Evolutionary conservation across 2,329 filamentous ascomycete genomes (phyloP).

Genomic region (Cadophora sp.): DNA sequence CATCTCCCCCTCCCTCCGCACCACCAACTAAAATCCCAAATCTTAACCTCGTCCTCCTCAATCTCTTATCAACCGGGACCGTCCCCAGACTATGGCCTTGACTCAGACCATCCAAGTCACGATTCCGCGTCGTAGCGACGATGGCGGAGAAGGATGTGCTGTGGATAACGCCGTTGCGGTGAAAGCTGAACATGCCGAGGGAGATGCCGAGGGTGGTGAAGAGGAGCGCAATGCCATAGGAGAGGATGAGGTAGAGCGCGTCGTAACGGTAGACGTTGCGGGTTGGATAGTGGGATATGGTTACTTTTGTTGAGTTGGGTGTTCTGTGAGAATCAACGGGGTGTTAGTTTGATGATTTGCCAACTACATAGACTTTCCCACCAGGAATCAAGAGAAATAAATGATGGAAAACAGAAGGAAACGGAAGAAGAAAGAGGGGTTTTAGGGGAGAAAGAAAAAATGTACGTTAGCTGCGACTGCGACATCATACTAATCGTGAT

Average conservation of each 20-base stretch:
- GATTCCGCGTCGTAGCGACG: conserved; percentile 29
- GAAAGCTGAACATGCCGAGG: conserved; percentile 24
- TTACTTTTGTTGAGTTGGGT: conserved; percentile 11
- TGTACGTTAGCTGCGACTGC: background rate
- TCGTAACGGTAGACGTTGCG: conserved; percentile 26
- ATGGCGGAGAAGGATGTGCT: conserved; percentile 33
- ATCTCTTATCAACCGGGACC: background rate
- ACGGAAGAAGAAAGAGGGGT: too few relatives aligned
- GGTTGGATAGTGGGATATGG: conserved; percentile 14
- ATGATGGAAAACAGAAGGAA: too few relatives aligned
- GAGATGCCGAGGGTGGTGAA: conserved; percentile 9
- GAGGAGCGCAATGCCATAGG: conserved; percentile 19
- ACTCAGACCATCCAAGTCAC: conserved; percentile 18
- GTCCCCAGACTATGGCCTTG: conserved; percentile 22
- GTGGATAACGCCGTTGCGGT: conserved; percentile 29
- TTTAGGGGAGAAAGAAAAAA: background rate
- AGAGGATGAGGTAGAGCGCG: conserved; percentile 18
- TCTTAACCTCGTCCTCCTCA: conserved; percentile 1
- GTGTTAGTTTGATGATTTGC: background rate
- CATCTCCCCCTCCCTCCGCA: background rate
- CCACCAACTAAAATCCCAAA: conserved; percentile 5
- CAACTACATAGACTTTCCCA: too few relatives aligned
- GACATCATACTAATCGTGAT: conserved; percentile 25
- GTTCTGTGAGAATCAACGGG: conserved; percentile 1
- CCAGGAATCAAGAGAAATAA: too few relatives aligned